Conservation (phyloP, 352 stramenopile genomes). For the Phytophthora palmivora region DNA sequence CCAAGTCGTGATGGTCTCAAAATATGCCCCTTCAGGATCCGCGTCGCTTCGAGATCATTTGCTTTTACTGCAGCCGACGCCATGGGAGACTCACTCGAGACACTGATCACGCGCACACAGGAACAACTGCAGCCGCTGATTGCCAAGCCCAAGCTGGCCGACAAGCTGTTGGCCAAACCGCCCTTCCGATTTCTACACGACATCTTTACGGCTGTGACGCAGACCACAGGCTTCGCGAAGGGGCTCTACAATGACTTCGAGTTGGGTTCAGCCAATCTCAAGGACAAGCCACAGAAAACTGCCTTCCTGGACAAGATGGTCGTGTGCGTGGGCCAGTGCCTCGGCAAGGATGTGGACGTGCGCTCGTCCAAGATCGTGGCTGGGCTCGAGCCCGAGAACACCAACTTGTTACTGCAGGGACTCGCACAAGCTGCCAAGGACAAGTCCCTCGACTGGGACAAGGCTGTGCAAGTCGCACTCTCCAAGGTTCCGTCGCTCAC, state of each 20-base stretch:
- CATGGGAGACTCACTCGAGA: slow-evolving; percentile 70
- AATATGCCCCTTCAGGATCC: too few species aligned
- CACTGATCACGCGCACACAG: slow-evolving; percentile 81
- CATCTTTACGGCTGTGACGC: slow-evolving; percentile 90
- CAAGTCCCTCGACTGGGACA: slow-evolving; percentile 67
- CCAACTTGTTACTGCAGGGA: slow-evolving; percentile 80
- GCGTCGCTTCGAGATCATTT: background rate
- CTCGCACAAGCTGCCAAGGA: slow-evolving; percentile 68
- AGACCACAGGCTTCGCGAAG: slow-evolving; percentile 88
- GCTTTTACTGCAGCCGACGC: too few species aligned
- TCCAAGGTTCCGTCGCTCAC: slow-evolving; percentile 71
- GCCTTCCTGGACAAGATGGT: slow-evolving; percentile 91
- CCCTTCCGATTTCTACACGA: slow-evolving; percentile 98
- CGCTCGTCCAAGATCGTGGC: slow-evolving; percentile 88
- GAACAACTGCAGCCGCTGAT: slow-evolving; percentile 91
- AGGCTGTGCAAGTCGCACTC: slow-evolving; percentile 69
- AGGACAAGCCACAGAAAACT: slow-evolving; percentile 89
- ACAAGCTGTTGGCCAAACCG: slow-evolving; percentile 96
- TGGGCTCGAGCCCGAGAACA: slow-evolving; percentile 85
- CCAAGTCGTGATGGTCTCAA: background rate
- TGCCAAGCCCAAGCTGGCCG: slow-evolving; percentile 93
- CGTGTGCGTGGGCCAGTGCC: slow-evolving; percentile 67
- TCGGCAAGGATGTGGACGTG: slow-evolving; percentile 76
- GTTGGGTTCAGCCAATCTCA: slow-evolving; percentile 82
- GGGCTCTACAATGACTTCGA: slow-evolving; percentile 86